Conservation (phyloP, 1,284 basidiomycete genomes). For the Ustilago bromivora region DNA sequence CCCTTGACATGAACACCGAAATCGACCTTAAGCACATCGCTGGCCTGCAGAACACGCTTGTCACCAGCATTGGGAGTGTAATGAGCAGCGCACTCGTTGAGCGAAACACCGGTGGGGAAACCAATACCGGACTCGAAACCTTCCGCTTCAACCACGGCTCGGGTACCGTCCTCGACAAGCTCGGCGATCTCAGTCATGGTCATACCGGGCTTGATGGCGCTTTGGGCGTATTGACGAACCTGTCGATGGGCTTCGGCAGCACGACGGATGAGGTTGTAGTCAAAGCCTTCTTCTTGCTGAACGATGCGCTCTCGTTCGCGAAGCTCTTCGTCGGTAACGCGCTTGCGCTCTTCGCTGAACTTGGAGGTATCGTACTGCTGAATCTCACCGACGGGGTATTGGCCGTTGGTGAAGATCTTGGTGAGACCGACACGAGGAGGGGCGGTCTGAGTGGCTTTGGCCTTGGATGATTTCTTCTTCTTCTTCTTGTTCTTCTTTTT, state of each 20-base stretch:
- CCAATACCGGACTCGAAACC: slow-evolving; percentile 88
- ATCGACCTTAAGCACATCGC: slow-evolving; percentile 96
- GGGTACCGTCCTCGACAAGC: slow-evolving; percentile 81
- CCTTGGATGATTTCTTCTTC: slow-evolving; percentile 73
- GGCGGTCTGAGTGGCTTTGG: slow-evolving; percentile 77
- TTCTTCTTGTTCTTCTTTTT: slow-evolving; percentile 88
- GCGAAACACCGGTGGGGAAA: slow-evolving; percentile 94
- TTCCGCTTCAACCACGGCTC: slow-evolving; percentile 85
- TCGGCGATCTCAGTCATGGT: slow-evolving; percentile 94
- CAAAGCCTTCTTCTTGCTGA: slow-evolving; percentile 71
- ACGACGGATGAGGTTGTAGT: slow-evolving; percentile 87
- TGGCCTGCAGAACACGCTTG: slow-evolving; percentile 83
- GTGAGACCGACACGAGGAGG: slow-evolving; percentile 91
- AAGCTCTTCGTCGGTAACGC: slow-evolving; percentile 90
- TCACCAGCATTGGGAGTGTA: slow-evolving; percentile 97
- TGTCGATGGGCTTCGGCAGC: slow-evolving; percentile 93
- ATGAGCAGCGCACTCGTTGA: slow-evolving; percentile 96
- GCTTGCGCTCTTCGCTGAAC: slow-evolving; percentile 76
- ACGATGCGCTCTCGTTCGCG: slow-evolving; percentile 79
- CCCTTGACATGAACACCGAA: slow-evolving; percentile 97
- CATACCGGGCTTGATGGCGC: slow-evolving; percentile 91
- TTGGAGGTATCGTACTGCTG: slow-evolving; percentile 79
- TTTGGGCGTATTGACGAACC: slow-evolving; percentile 84
- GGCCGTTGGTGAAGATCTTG: slow-evolving; percentile 86
- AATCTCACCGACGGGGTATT: slow-evolving; percentile 91